Percentiles rank a stretch among this genome's conserved stretches.
Evolutionary conservation across 345 rosid genomes (phyloP).

Genomic region (Aquilaria sinensis): DNA sequence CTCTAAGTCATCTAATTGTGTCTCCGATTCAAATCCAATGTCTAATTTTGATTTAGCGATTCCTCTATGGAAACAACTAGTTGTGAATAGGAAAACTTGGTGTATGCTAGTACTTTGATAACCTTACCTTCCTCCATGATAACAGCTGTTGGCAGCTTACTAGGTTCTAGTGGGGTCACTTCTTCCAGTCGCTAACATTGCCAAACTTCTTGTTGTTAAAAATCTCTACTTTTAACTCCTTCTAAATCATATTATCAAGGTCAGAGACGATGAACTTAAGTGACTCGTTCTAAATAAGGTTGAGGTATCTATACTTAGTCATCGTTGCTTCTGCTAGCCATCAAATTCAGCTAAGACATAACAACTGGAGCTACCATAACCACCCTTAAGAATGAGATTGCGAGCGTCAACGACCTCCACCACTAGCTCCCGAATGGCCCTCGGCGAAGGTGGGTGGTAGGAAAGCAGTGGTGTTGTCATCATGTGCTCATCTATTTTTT

Average conservation of each 20-base stretch:
- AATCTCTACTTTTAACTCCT: slow-evolving; percentile 82
- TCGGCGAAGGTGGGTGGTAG: slow-evolving; percentile 24
- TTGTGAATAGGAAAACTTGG: slow-evolving; percentile 35
- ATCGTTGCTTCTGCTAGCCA: slow-evolving; percentile 67
- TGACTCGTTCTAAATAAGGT: slow-evolving; percentile 85
- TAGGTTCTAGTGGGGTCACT: slow-evolving; percentile 20
- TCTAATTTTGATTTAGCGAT: slow-evolving; percentile 12
- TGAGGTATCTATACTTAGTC: slow-evolving; percentile 71
- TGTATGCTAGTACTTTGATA: slow-evolving; percentile 33
- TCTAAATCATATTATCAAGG: slow-evolving; percentile 61
- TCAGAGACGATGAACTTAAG: slow-evolving; percentile 79
- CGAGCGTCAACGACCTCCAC: slow-evolving; percentile 81
- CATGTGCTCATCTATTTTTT: not conserved
- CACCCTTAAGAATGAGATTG: slow-evolving; percentile 84
- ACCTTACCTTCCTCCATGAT: slow-evolving; percentile 56
- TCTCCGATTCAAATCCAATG: no score
- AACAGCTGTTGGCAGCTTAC: slow-evolving; percentile 24
- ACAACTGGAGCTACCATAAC: slow-evolving; percentile 93
- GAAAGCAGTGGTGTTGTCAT: slow-evolving; percentile 43
- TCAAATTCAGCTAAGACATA: slow-evolving; percentile 83
- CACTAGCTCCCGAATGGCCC: slow-evolving; percentile 43
- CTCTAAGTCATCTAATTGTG: no score
- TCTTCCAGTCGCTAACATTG: slow-evolving; percentile 60
- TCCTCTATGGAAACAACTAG: slow-evolving; percentile 52
- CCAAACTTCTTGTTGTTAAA: slow-evolving; percentile 69